Evolutionary conservation across 2,329 filamentous ascomycete genomes (phyloP), one percentile per base, ranked within the genome.

Genomic region (Xylaria hypoxylon): DNA sequence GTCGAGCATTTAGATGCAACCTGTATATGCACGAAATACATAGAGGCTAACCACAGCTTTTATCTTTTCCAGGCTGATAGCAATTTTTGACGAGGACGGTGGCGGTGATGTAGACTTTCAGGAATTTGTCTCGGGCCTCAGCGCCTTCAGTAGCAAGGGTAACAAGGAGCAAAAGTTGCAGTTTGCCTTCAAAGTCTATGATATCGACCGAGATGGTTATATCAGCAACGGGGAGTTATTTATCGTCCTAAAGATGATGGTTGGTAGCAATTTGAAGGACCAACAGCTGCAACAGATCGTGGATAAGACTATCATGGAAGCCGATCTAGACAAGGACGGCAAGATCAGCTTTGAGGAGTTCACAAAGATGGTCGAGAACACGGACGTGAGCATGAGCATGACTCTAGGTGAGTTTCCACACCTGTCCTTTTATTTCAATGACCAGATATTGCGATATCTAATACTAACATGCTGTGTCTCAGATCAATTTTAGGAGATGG

Each of bases 241-340:
- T 81, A 98, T 99, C 76, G 96, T 99, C 77, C 87, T 99, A 76
- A 99, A 99, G 91, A 99, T 99, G 96, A 99, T 99, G 96, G 96
- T 99, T 58, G 96, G 96, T 67, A 97, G 92, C 84, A 99, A 99
- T 81, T 84, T 99, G 77, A 99, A 99, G 86, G 96, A 99, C 80
- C 93, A 97, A 82, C 96, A 99, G 83, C 83, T 99, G 79, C 96
- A 99, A 84, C 96, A 95, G 88, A 99, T 99, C 79, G 96, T 99
- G 74, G 96, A 99, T 85, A 99, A 99, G 89, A 99, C 96, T 67
- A 98, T 99, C 79, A 98, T 98, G 96, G 96, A 99, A 84, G 96
- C 96, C 55, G 96, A 99, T 81, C 86, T 94, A 74, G 96, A 99
- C 81, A 90, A 90, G 68, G 96, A 99, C 80, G 96, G 96, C 76